Evolutionary conservation across 2,329 filamentous ascomycete species (phyloP), one percentile per base, ranked within the genome.

Genomic region (Mariannaea sp.): DNA sequence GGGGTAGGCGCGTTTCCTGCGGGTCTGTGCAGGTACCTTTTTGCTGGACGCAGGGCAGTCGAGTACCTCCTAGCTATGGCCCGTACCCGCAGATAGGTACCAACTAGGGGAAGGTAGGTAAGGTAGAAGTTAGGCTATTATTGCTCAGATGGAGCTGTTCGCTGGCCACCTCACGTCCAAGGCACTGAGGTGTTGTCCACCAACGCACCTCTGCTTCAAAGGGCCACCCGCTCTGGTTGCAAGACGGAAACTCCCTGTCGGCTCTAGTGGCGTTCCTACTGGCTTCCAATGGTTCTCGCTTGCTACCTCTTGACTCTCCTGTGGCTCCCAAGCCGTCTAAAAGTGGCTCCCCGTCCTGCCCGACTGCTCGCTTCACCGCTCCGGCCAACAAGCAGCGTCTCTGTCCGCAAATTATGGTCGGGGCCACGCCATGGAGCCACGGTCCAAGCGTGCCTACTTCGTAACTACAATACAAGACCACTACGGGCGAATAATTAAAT

Each of bases 1-100:
- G 56, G 58, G 70, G 70, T 62, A 72, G 70, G 70, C 70, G 70
- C 70, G 68, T 69, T 58, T 58, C 9, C 14, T 19, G 47, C 42
- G 57, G 55, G 53, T 55, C 53, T 51, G 27, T 54, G 58, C 57
- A 53, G 60, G 53, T 51, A 51, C 59, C 54, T 33, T 36, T 24
- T 24, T 24, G 22, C 22, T 24, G 4, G 29, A 32, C 10, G 29
- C 10, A 32, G 29, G 29, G 13, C 13, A 32, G 29, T 5, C 29
- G 13, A 12, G 29, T 32, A 32, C 29, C 9, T 32, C 13, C 13
- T 29, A 12, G 26, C n/a, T n/a, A n/a, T n/a, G n/a, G n/a, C n/a
- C n/a, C n/a, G n/a, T n/a, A n/a, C n/a, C n/a, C n/a, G n/a, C n/a
- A n/a, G n/a, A n/a, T n/a, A n/a, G n/a, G n/a, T n/a, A n/a, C n/a